These are phyloP conservation scores for Amaranthus tricolor DNA, from an alignment of 179 eudicot species.

Conservation along the genomic window DNA sequence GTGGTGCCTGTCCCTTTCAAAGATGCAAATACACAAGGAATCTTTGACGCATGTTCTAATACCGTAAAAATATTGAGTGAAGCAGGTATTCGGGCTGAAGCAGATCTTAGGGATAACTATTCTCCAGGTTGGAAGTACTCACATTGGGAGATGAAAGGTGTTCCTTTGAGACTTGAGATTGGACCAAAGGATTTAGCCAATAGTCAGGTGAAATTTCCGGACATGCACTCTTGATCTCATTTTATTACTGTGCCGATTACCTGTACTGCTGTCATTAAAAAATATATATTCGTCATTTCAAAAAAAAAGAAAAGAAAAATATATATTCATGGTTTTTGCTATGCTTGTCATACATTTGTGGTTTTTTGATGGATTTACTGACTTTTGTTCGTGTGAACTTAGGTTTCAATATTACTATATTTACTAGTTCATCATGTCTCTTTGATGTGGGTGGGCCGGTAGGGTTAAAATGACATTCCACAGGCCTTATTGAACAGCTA, in stretches of 20 bases:
- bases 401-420: neutral
- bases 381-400: neutral
- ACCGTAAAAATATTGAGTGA: constrained; percentile 52
- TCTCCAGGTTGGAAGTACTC: constrained; percentile 99
- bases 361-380: neutral
- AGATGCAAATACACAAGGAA: constrained; percentile 75
- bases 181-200: constrained; percentile 47
- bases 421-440: neutral
- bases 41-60: constrained; percentile 68
- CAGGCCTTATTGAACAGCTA: too few relatives aligned
- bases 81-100: constrained; percentile 74
- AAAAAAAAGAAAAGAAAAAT: too few relatives aligned
- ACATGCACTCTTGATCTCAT: neutral
- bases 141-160: constrained; percentile 99
- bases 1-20: constrained; percentile 97
- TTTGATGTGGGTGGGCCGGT: neutral
- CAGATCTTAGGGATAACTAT: constrained; percentile 91
- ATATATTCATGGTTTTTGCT: too few relatives aligned
- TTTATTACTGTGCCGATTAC: neutral
- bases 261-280: too few relatives aligned
- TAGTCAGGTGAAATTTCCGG: constrained; percentile 30
- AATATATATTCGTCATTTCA: too few relatives aligned
- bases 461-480: too few relatives aligned
- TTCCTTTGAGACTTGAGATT: constrained; percentile 81
- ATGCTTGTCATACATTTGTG: neutral